These are phyloP conservation scores for Madurella fahalii DNA, from an alignment of 2,329 filamentous ascomycete genomes.

Conservation along the genomic window DNA sequence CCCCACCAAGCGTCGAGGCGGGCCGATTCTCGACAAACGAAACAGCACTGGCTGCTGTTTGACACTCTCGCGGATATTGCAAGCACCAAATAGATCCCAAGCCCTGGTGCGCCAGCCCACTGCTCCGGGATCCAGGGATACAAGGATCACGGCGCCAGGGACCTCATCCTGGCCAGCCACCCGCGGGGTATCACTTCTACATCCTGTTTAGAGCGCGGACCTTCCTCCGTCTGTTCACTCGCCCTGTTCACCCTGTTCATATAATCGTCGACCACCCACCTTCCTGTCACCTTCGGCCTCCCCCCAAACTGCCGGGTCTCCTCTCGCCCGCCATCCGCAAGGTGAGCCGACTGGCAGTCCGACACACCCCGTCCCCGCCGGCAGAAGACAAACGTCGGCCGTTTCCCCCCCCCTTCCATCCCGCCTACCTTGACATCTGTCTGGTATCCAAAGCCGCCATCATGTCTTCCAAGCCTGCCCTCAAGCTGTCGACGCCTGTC, in stretches of 20 bases:
- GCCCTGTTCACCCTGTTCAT: conserved; percentile 28
- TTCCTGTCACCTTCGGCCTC: conserved; percentile 26
- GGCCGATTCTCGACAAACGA: conserved; percentile 20
- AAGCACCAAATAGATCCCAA: conserved; percentile 11
- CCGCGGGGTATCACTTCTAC: conserved; percentile 19
- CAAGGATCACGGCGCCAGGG: conserved; percentile 21
- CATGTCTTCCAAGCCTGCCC: conserved; percentile 51
- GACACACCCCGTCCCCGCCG: conserved; percentile 27
- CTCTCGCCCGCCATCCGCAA: conserved; percentile 29
- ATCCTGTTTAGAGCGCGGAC: conserved; percentile 22
- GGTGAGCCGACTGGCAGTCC: conserved; percentile 36
- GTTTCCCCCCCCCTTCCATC: conserved; percentile 3
- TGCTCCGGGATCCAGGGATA: conserved; percentile 25
- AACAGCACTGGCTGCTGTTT: conserved; percentile 25
- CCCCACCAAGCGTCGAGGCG: conserved; percentile 16
- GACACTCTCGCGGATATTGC: conserved; percentile 5
- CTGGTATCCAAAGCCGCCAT: conserved; percentile 28
- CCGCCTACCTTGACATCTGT: conserved; percentile 27
- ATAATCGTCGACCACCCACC: conserved; percentile 29
- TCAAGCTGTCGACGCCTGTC: conserved; percentile 60
- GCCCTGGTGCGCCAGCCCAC: conserved; percentile 24
- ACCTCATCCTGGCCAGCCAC: conserved; percentile 18
- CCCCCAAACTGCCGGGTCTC: conserved; percentile 34
- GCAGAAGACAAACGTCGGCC: conserved; percentile 27
- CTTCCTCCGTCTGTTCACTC: conserved; percentile 17